Percentiles rank a stretch among this genome's conserved stretches.
Conservation (phyloP, 495 filamentous ascomycete genomes). For the Neurospora tetrasperma region DNA sequence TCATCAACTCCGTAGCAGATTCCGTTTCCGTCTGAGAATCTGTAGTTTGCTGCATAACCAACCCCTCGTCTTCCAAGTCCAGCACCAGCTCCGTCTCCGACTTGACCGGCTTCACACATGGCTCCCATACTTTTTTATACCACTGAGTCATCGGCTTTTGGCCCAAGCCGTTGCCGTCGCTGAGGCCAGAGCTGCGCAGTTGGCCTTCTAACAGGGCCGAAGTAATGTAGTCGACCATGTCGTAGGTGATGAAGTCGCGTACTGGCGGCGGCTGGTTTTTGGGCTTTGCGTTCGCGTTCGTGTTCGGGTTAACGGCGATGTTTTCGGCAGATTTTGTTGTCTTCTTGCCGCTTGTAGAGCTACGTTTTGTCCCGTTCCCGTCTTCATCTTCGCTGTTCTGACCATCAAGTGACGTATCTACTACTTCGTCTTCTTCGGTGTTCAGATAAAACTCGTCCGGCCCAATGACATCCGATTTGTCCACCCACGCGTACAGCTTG, state of each 20-base stretch:
- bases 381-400: neutral
- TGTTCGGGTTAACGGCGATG: too few relatives aligned
- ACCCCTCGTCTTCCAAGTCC: neutral
- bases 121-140: slow-evolving; percentile 20
- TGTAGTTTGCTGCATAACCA: neutral
- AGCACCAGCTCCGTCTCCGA: neutral
- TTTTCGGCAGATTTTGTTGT: neutral
- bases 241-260: slow-evolving; percentile 18
- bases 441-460: neutral
- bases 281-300: neutral
- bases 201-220: slow-evolving; percentile 26
- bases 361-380: neutral
- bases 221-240: slow-evolving; percentile 17
- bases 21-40: neutral
- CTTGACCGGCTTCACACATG: slow-evolving; percentile 12
- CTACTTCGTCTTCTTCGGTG: slow-evolving; percentile 1
- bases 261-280: neutral
- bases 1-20: too few relatives aligned
- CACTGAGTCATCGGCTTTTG: slow-evolving; percentile 8
- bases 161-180: slow-evolving; percentile 23
- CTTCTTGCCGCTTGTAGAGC: neutral
- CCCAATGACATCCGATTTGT: neutral
- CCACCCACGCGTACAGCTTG: slow-evolving; percentile 21
- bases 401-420: neutral
- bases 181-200: slow-evolving; percentile 18